Base-by-base conservation (phyloP, 768 basidiomycete species). In the Omphalotus guepiniiformis region DNA sequence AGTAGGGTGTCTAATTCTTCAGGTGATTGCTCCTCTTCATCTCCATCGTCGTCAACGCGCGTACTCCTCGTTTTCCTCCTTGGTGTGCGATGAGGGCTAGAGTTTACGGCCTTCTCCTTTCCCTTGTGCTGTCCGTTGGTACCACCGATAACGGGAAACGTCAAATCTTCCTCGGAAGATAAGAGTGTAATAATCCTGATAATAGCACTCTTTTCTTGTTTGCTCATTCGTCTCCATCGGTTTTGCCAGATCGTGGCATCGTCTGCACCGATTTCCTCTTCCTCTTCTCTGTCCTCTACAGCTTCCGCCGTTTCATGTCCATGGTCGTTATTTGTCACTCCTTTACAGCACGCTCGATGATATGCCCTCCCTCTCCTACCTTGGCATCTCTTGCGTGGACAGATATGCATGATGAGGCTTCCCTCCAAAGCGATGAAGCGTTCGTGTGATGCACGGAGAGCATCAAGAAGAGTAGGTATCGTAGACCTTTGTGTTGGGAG, bases 341-440 rank as follows among this genome's bases (percentile, higher is more conserved):
- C 22, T 19, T 36, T 35, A 6, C 35, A n/a, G 19, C 44, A 46
- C 21, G 35, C 26, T 19, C 44, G 21, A 37, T 46, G 44, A 32
- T 36, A 46, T n/a, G 44, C 44, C 25, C 23, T 46, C n/a, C 44
- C 44, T 11, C 44, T 13, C 21, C 28, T 27, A 2, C 34, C 42
- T 21, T 23, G 35, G 28, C 44, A 46, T 9, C 36, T 22, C n/a
- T 23, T 25, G 26, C 25, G 32, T 15, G 44, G 34, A 27, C 44
- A 46, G 21, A 46, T n/a, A 34, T 46, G 44, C 44, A 46, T 46
- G 16, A 27, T 23, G 13, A 46, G 16, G 5, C 25, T 36, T 23
- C 38, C 44, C 25, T 46, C 44, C 8, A 36, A 23, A 11, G 26
- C 16, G 32, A 44, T 30, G 2, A 11, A 12, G 43, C 39, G 39